Evolutionary conservation across 192 early-diverging fungal species (phyloP).

Genomic region (Funneliformis mosseae): DNA sequence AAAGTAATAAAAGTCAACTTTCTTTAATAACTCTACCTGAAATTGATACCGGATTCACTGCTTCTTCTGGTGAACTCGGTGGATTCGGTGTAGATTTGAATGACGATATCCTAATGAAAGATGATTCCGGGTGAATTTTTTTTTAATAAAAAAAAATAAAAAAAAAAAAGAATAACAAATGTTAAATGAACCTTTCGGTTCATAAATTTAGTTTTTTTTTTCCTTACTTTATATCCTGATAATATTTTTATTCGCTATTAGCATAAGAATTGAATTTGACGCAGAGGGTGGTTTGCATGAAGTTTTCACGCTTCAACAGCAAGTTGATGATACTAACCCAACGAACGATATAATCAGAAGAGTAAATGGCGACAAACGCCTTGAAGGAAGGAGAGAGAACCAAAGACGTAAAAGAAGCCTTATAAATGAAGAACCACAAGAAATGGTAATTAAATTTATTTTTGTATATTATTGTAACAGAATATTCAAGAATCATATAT

Average conservation of each 20-base stretch:
- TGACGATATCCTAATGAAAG: conserved; percentile 23
- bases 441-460: not conserved
- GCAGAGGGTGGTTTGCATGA: conserved; percentile 28
- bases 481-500: not conserved
- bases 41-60: not conserved
- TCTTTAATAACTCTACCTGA: conserved; percentile 20
- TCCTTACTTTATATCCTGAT: no score
- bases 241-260: not conserved
- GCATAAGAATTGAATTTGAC: conserved; percentile 31
- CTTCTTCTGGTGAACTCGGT: not conserved
- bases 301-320: not conserved
- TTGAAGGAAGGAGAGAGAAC: not conserved
- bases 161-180: no score
- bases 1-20: not conserved
- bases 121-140: conserved; percentile 7
- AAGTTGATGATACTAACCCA: not conserved
- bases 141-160: not conserved
- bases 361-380: conserved; percentile 15
- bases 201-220: not conserved
- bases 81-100: not conserved
- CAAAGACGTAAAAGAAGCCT: not conserved
- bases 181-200: no score
- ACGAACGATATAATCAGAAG: conserved; percentile 8
- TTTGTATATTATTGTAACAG: not conserved
- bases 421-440: not conserved